Conservation (phyloP, 768 basidiomycete species). For the Dentipellis sp. region DNA sequence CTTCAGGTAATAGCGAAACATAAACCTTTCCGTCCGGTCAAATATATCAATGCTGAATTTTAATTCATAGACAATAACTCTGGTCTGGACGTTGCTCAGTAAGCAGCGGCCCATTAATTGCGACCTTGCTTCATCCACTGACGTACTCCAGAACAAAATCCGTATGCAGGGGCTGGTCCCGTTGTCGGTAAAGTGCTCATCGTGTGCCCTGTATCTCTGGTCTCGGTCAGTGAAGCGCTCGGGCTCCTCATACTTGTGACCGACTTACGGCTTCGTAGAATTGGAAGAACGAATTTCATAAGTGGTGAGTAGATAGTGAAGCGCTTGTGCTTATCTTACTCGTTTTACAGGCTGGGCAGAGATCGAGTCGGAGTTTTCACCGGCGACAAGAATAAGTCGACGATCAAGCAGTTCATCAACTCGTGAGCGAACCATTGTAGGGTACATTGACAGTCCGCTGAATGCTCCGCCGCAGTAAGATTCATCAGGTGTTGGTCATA, state of each 20-base stretch:
- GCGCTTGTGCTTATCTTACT: neutral
- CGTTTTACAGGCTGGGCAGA: constrained; percentile 35
- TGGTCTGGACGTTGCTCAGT: constrained; percentile 92
- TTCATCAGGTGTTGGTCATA: constrained; percentile 83
- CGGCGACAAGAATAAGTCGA: constrained; percentile 47
- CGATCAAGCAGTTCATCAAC: constrained; percentile 65
- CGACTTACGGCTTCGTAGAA: constrained; percentile 42
- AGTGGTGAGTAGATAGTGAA: constrained; percentile 49
- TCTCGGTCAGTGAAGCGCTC: neutral
- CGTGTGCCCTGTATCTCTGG: constrained; percentile 88
- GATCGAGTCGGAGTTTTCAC: constrained; percentile 49
- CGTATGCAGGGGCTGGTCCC: constrained; percentile 49
- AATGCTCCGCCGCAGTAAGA: constrained; percentile 35
- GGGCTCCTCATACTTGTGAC: neutral
- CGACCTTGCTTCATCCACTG: neutral
- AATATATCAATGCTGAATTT: neutral
- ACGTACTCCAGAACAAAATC: constrained; percentile 62
- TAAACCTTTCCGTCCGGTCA: constrained; percentile 3
- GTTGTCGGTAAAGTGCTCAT: constrained; percentile 77
- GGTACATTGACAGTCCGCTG: neutral
- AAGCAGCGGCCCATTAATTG: constrained; percentile 18
- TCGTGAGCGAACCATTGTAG: constrained; percentile 36
- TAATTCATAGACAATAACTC: constrained; percentile 64
- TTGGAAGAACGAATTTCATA: constrained; percentile 92
- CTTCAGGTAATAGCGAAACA: constrained; percentile 41